Evolutionary conservation across 1,139 yeast genomes (phyloP).

Genomic region (Yamadazyma epiphylla): DNA sequence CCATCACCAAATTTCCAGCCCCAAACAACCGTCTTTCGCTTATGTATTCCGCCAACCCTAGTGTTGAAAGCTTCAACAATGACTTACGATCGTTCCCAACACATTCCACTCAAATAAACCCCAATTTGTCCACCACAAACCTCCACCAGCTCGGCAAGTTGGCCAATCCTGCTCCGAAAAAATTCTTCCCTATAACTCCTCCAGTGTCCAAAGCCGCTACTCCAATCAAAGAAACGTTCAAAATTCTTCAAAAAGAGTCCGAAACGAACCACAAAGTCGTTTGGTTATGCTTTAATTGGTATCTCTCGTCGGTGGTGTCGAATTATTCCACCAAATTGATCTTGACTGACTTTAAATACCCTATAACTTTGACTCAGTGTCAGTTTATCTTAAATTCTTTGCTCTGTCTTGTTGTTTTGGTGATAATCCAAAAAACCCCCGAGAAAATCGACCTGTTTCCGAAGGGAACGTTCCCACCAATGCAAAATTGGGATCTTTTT

Average conservation of each 20-base stretch:
- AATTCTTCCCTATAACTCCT: conserved; percentile 29
- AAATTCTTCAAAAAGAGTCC: neutral
- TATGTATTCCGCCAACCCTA: conserved; percentile 15
- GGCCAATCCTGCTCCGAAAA: conserved; percentile 11
- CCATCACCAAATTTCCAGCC: too few relatives aligned
- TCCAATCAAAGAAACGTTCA: conserved; percentile 18
- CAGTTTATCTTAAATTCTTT: conserved; percentile 72
- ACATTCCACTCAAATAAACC: conserved; percentile 18
- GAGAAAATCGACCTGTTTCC: conserved; percentile 42
- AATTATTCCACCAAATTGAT: conserved; percentile 79
- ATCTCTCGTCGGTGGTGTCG: conserved; percentile 73
- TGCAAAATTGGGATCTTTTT: conserved; percentile 12
- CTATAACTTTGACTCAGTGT: conserved; percentile 79
- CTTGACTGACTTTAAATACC: conserved; percentile 64
- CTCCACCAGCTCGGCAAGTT: conserved; percentile 13
- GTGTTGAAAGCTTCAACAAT: conserved; percentile 10
- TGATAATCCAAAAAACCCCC: conserved; percentile 17
- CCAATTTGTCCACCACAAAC: conserved; percentile 29
- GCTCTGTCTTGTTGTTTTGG: conserved; percentile 39
- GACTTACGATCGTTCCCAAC: conserved; percentile 2
- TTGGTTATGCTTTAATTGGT: conserved; percentile 69
- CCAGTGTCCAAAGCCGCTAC: conserved; percentile 33
- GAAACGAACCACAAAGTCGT: conserved; percentile 27
- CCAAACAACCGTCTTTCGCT: too few relatives aligned
- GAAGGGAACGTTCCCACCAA: conserved; percentile 51